Conservation (phyloP, 768 basidiomycete genomes). For the Suillus paluster region DNA sequence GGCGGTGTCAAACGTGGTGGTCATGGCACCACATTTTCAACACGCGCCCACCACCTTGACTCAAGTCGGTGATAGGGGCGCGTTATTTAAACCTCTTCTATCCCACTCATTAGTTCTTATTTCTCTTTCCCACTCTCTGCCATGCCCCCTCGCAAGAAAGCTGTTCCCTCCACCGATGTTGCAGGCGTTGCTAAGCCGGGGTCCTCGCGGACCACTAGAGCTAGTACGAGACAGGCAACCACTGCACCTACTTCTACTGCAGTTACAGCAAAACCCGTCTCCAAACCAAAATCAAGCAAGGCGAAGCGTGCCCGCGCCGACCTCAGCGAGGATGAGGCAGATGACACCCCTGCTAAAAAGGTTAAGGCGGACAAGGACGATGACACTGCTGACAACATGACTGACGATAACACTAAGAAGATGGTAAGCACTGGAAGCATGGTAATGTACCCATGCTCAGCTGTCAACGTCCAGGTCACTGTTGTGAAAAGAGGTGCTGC, state of each 20-base stretch:
- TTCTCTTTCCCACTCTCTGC: not conserved
- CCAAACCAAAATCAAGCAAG: slow-evolving; percentile 32
- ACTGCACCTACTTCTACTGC: slow-evolving; percentile 25
- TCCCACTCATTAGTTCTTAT: not conserved
- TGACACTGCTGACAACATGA: slow-evolving; percentile 28
- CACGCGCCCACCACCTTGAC: not conserved
- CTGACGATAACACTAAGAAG: slow-evolving; percentile 35
- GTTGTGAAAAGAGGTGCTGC: slow-evolving; percentile 58
- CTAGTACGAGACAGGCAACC: slow-evolving; percentile 33
- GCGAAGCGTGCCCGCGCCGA: slow-evolving; percentile 23
- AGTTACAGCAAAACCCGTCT: slow-evolving; percentile 28
- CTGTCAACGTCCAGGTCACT: slow-evolving; percentile 41
- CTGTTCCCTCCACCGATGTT: slow-evolving; percentile 26
- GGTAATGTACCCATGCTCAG: not conserved
- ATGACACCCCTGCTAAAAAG: slow-evolving; percentile 20
- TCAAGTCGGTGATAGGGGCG: not conserved
- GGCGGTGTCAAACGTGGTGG: not conserved
- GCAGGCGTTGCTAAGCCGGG: slow-evolving; percentile 29
- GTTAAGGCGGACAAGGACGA: slow-evolving; percentile 27
- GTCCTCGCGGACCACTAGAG: slow-evolving; percentile 36
- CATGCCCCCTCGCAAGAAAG: slow-evolving; percentile 55
- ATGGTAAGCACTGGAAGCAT: slow-evolving; percentile 40
- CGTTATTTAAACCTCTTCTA: not conserved
- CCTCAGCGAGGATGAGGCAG: slow-evolving; percentile 13
- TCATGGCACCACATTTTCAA: not conserved